A percentile compares a stretch with the other conserved stretches of the same genome.
Conservation (phyloP, 163 green algal species). For the Botryococcus braunii region DNA sequence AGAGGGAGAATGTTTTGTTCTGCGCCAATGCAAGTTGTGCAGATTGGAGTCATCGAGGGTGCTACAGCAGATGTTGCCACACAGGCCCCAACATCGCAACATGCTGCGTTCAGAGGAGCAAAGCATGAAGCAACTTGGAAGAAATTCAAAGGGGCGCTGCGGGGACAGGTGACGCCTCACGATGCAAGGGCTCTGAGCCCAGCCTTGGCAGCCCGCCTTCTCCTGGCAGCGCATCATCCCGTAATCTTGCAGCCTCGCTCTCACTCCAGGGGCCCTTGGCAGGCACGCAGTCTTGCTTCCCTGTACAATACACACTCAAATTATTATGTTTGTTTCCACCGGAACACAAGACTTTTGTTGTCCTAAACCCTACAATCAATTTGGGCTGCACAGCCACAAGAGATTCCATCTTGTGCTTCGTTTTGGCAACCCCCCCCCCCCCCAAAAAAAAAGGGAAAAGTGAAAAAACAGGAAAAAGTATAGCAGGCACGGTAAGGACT, state of each 20-base stretch:
- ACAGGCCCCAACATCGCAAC: not conserved
- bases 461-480: no score
- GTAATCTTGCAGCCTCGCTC: slow-evolving; percentile 18
- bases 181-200: not conserved
- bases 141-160: not conserved
- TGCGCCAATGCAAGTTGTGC: no score
- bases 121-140: not conserved
- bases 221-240: slow-evolving; percentile 58
- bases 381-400: not conserved
- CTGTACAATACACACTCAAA: not conserved
- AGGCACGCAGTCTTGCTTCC: not conserved
- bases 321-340: not conserved
- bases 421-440: no score
- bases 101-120: not conserved
- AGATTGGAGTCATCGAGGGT: not conserved
- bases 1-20: no score
- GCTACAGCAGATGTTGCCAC: not conserved
- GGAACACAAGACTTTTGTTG: not conserved
- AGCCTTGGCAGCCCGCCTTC: slow-evolving; percentile 13
- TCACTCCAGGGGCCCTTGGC: not conserved
- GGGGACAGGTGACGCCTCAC: not conserved
- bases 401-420: no score
- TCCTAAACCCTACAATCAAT: not conserved
- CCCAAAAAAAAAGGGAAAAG: no score
- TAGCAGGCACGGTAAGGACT: no score